These are phyloP conservation scores for Talaromyces sp. DNA, from an alignment of 2,329 filamentous ascomycete species.

Conservation along the genomic window DNA sequence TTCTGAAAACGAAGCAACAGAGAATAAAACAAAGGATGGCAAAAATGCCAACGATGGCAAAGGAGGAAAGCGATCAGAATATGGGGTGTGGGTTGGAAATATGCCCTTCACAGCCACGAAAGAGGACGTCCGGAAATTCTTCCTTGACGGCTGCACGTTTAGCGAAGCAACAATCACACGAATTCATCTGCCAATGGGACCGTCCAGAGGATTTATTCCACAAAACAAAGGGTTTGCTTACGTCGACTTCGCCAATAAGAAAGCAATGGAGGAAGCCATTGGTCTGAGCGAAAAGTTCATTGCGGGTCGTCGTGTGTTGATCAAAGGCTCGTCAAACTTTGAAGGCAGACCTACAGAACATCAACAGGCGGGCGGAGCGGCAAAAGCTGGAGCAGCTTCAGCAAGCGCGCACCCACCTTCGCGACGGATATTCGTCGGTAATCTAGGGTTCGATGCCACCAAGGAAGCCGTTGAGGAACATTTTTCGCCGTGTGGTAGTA, in stretches of 20 bases:
- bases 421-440: slow-evolving; percentile 84
- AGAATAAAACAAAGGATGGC: slow-evolving; percentile 10
- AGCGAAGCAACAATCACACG: slow-evolving; percentile 72
- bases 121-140: slow-evolving; percentile 71
- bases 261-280: slow-evolving; percentile 72
- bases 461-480: slow-evolving; percentile 77
- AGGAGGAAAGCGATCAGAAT: slow-evolving; percentile 61
- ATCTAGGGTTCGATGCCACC: slow-evolving; percentile 76
- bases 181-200: slow-evolving; percentile 69
- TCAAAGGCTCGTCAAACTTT: slow-evolving; percentile 88
- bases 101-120: slow-evolving; percentile 78
- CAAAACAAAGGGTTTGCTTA: slow-evolving; percentile 95
- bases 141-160: slow-evolving; percentile 68
- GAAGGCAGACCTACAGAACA: slow-evolving; percentile 79
- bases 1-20: slow-evolving; percentile 38
- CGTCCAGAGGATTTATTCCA: slow-evolving; percentile 52
- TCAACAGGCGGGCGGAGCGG: slow-evolving; percentile 33
- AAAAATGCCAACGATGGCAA: slow-evolving; percentile 23
- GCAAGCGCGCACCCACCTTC: slow-evolving; percentile 61
- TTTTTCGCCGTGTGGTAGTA: slow-evolving; percentile 78
- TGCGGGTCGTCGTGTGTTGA: slow-evolving; percentile 73
- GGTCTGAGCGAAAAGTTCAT: slow-evolving; percentile 81
- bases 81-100: slow-evolving; percentile 95
- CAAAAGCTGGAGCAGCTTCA: slow-evolving; percentile 23
- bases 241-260: slow-evolving; percentile 74